Evolutionary conservation across 2,329 filamentous ascomycete genomes (phyloP), one percentile per base, ranked within the genome.

Genomic region (Talaromyces sp.): DNA sequence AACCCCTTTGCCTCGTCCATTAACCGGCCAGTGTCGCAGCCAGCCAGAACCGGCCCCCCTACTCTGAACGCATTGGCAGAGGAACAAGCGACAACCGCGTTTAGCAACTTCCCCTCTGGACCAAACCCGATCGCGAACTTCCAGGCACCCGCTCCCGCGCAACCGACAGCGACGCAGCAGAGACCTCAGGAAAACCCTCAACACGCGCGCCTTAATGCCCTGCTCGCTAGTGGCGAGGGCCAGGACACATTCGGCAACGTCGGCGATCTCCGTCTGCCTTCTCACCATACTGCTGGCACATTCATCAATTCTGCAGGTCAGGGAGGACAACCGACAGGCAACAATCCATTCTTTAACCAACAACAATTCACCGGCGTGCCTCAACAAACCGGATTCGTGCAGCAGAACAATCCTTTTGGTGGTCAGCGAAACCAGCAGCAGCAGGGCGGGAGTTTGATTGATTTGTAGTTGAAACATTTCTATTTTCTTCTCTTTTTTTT

Each of bases 161-260:
- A 58, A 51, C 22, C 60, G 22, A 66, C 71, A 56, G 71, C 72
- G 32, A 69, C 72, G 33, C 33, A 36, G n/a, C 74, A 71, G 15
- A 69, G 72, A 4, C 70, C 71, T 59, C 62, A 68, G 61, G 70
- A 71, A 49, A 83, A 88, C 66, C 84, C 85, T 13, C 85, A 88
- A 65, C 79, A 85, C 62, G 87, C 89, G 25, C 89, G 86, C 71
- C 88, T 99, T 67, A 98, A 98, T 73, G 85, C 90, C 1, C 85
- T 99, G 36, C 85, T 99, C 52, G 85, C 92, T 3, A 87, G 84
- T 27, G 93, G 95, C 66, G 95, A 99, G 61, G 95, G 95, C 27
- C 90, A 96, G 81, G 95, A 99, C 73, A 99, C 95, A 0, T 99
- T 96, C 73, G 95, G 95, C 66, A 99, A 99, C 74, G 91, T 91